Evolutionary conservation across 192 early-diverging fungal species (phyloP), one percentile per base, ranked within the genome.

Genomic region (Tieghemiomyces parasiticus): DNA sequence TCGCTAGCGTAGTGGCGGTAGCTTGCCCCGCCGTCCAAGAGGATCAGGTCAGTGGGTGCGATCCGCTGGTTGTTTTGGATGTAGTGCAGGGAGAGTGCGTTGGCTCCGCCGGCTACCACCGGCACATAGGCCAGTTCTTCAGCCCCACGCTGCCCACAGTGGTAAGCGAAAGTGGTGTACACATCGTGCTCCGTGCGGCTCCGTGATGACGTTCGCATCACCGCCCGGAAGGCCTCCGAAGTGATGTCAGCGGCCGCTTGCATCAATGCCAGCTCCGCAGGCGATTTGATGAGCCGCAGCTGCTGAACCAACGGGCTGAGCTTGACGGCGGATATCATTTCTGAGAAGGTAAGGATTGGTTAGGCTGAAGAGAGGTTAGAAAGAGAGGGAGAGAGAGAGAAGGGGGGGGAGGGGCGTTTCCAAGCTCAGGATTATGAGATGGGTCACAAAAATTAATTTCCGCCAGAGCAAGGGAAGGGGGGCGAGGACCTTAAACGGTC

Each of bases 71-170:
- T 78, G 67, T 99, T 99, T 58, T 82, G 73, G 33, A 96, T 92
- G 74, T 99, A 99, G 66, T 99, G 95, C 80, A 99, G 77, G 19
- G 82, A 85, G 61, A 95, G 65, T 9, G 92, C 92, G 64, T 95
- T 95, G 46, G 75, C 72, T 33, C 93, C 95, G 10, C 87, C 81
- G 0, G 93, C 95, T 24, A 99, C 90, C 3, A 99, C 95, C 1
- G 95, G 95, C 24, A 99, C 90, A 69, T 99, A 99, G 19, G 90
- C 87, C 56, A 24, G 24, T 60, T 44, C 75, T 34, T 73, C 75
- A 0, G 79, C 81, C 3, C 82, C 84, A 28, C 75, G 65, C 67
- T 71, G 71, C 50, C 76, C 63, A 49, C 81, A 81, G 29, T 85
- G 74, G 65, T 80, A 85, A 47, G 91, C 90, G 50, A 93, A 78